A percentile compares a stretch with the other conserved stretches of the same genome.
phyloP scores from a whole-genome alignment of 1,284 basidiomycete species.

The Ceratobasidium sp. region DNA sequence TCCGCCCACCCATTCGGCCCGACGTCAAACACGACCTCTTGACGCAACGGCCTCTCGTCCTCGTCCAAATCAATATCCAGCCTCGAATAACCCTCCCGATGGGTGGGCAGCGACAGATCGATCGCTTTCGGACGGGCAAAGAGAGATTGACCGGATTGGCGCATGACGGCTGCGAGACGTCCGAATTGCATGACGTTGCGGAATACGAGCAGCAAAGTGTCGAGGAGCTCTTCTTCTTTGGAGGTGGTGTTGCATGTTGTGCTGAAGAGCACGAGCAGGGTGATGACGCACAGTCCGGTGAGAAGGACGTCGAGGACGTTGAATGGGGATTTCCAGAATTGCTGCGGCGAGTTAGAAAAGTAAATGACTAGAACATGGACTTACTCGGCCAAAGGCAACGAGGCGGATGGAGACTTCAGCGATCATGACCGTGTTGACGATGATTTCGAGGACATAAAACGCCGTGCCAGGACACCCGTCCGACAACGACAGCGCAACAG shows the following conservation, averaged over 20 bases:
- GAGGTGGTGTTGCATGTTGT: slow-evolving; percentile 76
- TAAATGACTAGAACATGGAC: slow-evolving; percentile 46
- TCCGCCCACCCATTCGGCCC: slow-evolving; percentile 24
- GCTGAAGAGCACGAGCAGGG: slow-evolving; percentile 83
- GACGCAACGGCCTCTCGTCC: slow-evolving; percentile 55
- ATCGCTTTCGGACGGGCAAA: slow-evolving; percentile 91
- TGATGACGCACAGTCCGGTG: slow-evolving; percentile 85
- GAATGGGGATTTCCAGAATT: slow-evolving; percentile 94
- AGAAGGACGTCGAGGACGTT: slow-evolving; percentile 87
- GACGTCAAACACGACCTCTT: slow-evolving; percentile 41
- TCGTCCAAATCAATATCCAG: slow-evolving; percentile 76
- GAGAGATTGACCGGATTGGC: slow-evolving; percentile 93
- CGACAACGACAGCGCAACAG: slow-evolving; percentile 83
- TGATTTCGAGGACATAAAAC: slow-evolving; percentile 90
- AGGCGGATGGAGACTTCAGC: slow-evolving; percentile 87
- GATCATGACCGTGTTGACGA: slow-evolving; percentile 93
- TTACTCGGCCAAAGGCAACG: slow-evolving; percentile 85
- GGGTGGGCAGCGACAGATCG: slow-evolving; percentile 72
- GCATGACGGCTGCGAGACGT: slow-evolving; percentile 84
- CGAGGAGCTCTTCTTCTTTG: slow-evolving; percentile 89
- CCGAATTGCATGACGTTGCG: slow-evolving; percentile 92
- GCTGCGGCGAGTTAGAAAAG: slow-evolving; percentile 56
- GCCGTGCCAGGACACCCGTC: slow-evolving; percentile 78
- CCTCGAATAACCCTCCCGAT: slow-evolving; percentile 68
- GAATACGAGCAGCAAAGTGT: slow-evolving; percentile 86